A percentile compares a stretch with the other conserved stretches of the same genome.
These are phyloP conservation scores for Vachellia pachyceras DNA, from an alignment of 306 rosid species.

Conservation along the genomic window DNA sequence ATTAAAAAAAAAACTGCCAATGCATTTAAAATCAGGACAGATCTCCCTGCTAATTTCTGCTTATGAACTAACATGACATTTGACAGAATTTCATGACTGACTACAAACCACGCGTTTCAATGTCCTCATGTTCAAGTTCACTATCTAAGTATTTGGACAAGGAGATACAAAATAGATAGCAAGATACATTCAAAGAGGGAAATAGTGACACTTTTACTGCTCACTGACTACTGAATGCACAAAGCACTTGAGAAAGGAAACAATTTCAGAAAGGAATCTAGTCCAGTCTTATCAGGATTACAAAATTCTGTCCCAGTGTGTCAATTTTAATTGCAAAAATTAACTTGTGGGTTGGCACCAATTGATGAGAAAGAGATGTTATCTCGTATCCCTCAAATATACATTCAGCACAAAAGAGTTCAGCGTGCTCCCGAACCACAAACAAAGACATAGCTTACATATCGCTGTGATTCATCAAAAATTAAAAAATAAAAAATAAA, in stretches of 20 bases:
- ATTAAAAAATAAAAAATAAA: no score
- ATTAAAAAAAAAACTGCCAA: neutral
- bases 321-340: slow-evolving; percentile 6
- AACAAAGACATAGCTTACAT: neutral
- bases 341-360: neutral
- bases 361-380: neutral
- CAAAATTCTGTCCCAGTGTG: slow-evolving; percentile 6
- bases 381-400: neutral
- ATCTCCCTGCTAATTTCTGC: neutral
- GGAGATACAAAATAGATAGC: slow-evolving; percentile 24
- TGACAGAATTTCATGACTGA: slow-evolving; percentile 23
- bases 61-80: slow-evolving; percentile 5
- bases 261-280: neutral
- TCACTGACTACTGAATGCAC: neutral
- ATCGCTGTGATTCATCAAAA: neutral
- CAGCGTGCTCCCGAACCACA: neutral
- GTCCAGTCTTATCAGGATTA: slow-evolving; percentile 1
- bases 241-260: neutral
- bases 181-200: slow-evolving; percentile 5
- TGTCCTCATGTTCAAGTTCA: slow-evolving; percentile 18
- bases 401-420: neutral
- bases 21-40: slow-evolving; percentile 16
- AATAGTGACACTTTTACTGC: slow-evolving; percentile 19
- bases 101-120: neutral
- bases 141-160: slow-evolving; percentile 15